A percentile compares a stretch with the other conserved stretches of the same genome.
These are phyloP conservation scores for Dacryopinax primogenitus DNA, from an alignment of 768 basidiomycete species.

Conservation along the genomic window DNA sequence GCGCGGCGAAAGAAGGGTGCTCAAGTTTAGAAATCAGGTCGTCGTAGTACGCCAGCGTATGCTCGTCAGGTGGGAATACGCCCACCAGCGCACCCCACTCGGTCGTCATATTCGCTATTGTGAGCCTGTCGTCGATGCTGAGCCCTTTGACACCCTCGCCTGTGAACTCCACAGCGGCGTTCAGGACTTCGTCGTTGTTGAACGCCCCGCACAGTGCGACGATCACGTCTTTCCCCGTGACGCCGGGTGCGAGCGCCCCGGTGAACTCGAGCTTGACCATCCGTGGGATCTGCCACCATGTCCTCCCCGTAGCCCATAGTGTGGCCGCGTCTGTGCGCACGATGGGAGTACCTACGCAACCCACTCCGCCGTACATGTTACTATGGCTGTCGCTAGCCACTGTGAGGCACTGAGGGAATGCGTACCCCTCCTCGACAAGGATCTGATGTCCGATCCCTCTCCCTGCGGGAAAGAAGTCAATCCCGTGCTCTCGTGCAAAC, in stretches of 20 bases:
- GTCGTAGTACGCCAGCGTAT: conserved; percentile 78
- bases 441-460: conserved; percentile 97
- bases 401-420: conserved; percentile 88
- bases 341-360: conserved; percentile 93
- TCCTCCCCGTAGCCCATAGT: conserved; percentile 95
- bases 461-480: conserved; percentile 96
- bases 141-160: conserved; percentile 74
- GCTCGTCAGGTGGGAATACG: conserved; percentile 83
- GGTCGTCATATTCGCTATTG: conserved; percentile 99
- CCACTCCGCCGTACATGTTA: conserved; percentile 98
- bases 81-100: conserved; percentile 98
- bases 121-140: conserved; percentile 80
- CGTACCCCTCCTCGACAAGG: conserved; percentile 95
- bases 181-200: conserved; percentile 92
- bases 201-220: conserved; percentile 92
- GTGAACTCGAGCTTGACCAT: conserved; percentile 89
- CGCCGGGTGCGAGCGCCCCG: conserved; percentile 70
- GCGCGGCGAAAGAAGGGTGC: conserved; percentile 52
- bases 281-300: conserved; percentile 98
- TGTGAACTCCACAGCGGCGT: conserved; percentile 90
- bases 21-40: conserved; percentile 57
- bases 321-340: conserved; percentile 91
- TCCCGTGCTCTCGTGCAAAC: conserved; percentile 68
- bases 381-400: conserved; percentile 94
- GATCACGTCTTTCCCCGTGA: conserved; percentile 96